phyloP scores from a whole-genome alignment of 1,139 yeast species.

The Suhomyces taliae region DNA sequence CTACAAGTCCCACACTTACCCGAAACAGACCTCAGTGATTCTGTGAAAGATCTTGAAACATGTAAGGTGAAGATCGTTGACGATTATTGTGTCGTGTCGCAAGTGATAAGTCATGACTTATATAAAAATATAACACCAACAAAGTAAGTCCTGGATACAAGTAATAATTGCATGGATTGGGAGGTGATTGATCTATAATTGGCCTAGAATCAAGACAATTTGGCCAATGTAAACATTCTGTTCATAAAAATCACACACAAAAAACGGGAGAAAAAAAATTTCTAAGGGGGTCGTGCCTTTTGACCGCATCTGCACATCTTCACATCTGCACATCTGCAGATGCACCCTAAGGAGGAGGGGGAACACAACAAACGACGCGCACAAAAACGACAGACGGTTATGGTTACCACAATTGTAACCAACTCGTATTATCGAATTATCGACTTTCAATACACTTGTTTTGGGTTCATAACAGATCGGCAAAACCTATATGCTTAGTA shows the following conservation, averaged over 20 bases:
- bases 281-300: too few species aligned
- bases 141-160: too few species aligned
- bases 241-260: too few species aligned
- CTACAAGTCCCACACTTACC: too few species aligned
- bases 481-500: not conserved
- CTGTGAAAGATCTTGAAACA: too few species aligned
- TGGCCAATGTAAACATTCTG: not conserved
- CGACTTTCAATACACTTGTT: not conserved
- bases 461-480: not conserved
- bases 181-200: not conserved
- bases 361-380: not conserved
- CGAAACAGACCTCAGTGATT: too few species aligned
- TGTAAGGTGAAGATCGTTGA: too few species aligned
- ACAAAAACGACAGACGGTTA: not conserved
- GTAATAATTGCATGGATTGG: too few species aligned
- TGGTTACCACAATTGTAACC: not conserved
- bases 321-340: not conserved
- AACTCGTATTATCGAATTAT: not conserved
- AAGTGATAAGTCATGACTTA: too few species aligned
- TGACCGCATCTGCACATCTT: not conserved
- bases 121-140: too few species aligned
- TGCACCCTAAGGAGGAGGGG: not conserved
- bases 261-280: too few species aligned
- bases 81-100: too few species aligned
- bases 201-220: slow-evolving; percentile 2